phyloP scores from a whole-genome alignment of 2,329 filamentous ascomycete genomes.

The Cryphonectria carpinicola region DNA sequence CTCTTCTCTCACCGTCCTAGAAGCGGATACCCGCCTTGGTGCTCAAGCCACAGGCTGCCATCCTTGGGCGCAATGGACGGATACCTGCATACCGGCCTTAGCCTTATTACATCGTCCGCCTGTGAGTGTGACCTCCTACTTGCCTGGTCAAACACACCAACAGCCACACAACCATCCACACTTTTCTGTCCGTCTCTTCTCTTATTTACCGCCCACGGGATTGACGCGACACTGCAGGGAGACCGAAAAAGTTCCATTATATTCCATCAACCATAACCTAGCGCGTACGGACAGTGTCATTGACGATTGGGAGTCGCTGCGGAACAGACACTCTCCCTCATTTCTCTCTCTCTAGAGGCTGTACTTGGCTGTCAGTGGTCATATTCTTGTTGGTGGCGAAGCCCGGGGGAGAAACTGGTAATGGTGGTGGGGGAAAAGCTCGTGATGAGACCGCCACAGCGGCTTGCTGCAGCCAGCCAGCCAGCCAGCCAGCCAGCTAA shows the following conservation, averaged over 20 bases:
- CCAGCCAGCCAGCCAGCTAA: neutral
- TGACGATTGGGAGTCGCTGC: neutral
- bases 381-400: neutral
- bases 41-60: neutral
- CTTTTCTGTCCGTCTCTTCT: neutral
- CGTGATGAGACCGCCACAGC: conserved; percentile 26
- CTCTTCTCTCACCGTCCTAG: neutral
- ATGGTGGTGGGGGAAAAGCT: neutral
- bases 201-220: neutral
- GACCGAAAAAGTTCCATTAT: neutral
- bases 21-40: neutral
- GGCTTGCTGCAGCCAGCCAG: conserved; percentile 18
- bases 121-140: neutral
- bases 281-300: conserved; percentile 16
- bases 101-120: neutral
- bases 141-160: neutral
- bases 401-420: too few species aligned
- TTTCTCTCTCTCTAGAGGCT: neutral
- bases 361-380: neutral
- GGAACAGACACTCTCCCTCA: neutral
- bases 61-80: neutral
- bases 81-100: conserved; percentile 8
- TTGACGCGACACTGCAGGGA: neutral
- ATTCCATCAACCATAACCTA: conserved; percentile 20
- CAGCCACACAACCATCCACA: too few species aligned